Conservation (phyloP, 2,329 filamentous ascomycete species). For the Corynespora cassiicola region DNA sequence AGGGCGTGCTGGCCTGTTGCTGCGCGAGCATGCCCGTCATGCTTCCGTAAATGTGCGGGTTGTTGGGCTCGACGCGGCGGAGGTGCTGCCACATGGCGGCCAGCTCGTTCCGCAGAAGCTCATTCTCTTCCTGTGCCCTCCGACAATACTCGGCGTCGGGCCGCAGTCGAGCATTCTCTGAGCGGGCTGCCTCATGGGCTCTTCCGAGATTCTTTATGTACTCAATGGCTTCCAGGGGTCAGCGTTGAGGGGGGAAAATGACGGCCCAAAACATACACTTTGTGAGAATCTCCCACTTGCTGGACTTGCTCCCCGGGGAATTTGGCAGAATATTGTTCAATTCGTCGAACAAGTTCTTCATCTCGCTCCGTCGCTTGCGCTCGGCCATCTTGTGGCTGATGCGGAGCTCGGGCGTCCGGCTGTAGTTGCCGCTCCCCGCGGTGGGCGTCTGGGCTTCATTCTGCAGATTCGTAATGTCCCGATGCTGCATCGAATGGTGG, state of each 20-base stretch:
- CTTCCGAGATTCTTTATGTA: conserved; percentile 52
- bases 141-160: conserved; percentile 52
- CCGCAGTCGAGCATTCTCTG: conserved; percentile 50
- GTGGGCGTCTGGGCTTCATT: conserved; percentile 64
- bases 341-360: conserved; percentile 87
- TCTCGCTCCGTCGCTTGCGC: conserved; percentile 82
- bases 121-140: conserved; percentile 54
- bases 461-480: conserved; percentile 70
- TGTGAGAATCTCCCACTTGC: conserved; percentile 87
- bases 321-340: conserved; percentile 79
- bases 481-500: conserved; percentile 79
- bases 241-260: conserved; percentile 2
- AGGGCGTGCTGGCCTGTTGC: conserved; percentile 39
- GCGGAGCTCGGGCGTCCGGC: conserved; percentile 79
- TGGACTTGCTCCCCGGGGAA: conserved; percentile 82
- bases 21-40: conserved; percentile 53
- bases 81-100: conserved; percentile 54
- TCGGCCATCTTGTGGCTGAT: conserved; percentile 87
- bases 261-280: conserved; percentile 67
- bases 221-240: conserved; percentile 52
- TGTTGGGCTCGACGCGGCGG: conserved; percentile 53
- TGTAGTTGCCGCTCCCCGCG: conserved; percentile 75
- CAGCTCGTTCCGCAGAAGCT: conserved; percentile 54
- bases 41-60: conserved; percentile 55
- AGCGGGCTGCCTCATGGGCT: conserved; percentile 46